A percentile compares a stretch with the other conserved stretches of the same genome.
These are phyloP conservation scores for Schizopora paradoxa DNA, from an alignment of 1,284 basidiomycete species.

Conservation along the genomic window DNA sequence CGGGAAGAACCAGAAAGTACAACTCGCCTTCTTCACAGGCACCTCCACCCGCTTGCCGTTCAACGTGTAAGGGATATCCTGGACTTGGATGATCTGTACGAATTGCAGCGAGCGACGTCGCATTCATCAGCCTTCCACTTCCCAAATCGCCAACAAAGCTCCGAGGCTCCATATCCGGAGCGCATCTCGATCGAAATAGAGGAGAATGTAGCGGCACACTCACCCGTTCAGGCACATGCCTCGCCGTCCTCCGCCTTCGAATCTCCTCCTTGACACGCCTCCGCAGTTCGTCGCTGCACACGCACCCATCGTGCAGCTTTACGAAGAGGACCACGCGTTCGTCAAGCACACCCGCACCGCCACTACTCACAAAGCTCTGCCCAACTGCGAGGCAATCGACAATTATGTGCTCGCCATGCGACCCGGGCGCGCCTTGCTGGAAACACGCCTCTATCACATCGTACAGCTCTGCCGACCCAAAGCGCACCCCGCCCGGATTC, in stretches of 20 bases:
- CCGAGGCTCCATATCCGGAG: not conserved
- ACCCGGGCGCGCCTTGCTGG: conserved; percentile 28
- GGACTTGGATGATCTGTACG: conserved; percentile 58
- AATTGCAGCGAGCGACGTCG: not conserved
- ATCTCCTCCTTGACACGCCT: conserved; percentile 60
- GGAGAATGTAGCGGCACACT: conserved; percentile 20
- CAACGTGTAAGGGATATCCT: conserved; percentile 78
- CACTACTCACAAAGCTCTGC: conserved; percentile 63
- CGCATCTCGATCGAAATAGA: not conserved
- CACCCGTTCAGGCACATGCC: conserved; percentile 70
- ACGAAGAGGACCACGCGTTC: conserved; percentile 83
- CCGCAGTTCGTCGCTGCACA: conserved; percentile 48
- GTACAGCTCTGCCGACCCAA: conserved; percentile 84
- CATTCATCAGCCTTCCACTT: not conserved
- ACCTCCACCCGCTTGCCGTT: conserved; percentile 87
- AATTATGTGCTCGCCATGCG: conserved; percentile 42
- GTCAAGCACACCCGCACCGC: conserved; percentile 61
- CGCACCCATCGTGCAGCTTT: conserved; percentile 53
- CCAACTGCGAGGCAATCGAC: conserved; percentile 75
- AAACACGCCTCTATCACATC: conserved; percentile 71
- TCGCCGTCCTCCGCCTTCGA: conserved; percentile 58
- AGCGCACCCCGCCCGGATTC: conserved; percentile 82
- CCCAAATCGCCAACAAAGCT: not conserved
- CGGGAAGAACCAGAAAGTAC: conserved; percentile 15
- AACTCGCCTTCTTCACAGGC: conserved; percentile 67